Base-by-base conservation (phyloP, 805 yeast genomes). In the Henningerozyma blattae region DNA sequence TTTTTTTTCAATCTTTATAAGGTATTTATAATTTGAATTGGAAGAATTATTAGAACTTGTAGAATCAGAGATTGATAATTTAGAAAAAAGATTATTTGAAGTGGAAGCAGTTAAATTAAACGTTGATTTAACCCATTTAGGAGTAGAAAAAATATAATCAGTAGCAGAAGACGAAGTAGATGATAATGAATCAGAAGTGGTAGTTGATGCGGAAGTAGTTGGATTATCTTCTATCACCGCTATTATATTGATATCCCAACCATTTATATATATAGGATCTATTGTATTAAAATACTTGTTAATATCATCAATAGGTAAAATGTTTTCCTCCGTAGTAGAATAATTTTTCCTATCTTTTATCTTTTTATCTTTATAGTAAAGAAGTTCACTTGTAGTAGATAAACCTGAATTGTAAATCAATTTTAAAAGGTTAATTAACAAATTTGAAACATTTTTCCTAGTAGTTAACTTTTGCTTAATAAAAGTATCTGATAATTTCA, bases 401-500 rank as follows among this genome's bases (percentile, higher is more conserved):
- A 87, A 50, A 25, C 86, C 79, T 0, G 94, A 77, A 43, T 81
- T 82, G 58, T 74, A 80, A 40, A 84, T 63, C 47, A 83, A 61
- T 16, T 80, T 56, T 15, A 86, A 52, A 32, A 81, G 60, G 26
- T 77, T 68, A 32, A 73, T 64, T 12, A 83, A 37, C 44, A 78
- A 78, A 36, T 60, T 57, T 16, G 75, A 75, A 31, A 77, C 57
- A 41, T 79, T 70, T 45, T 72, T 69, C 18, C 85, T 64, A 48
- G 91, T 77, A 2, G 85, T 72, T n/a, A 71, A 61, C 40, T 80
- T 85, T 12, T 75, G 77, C 22, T 95, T 64, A 44, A 83, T 95
- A 26, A 72, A 70, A 18, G 87, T 70, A 36, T 75, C 71, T 40
- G 85, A 75, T 31, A 89, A 72, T 30, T 73, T 72, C 52, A 82